Evolutionary conservation across 768 basidiomycete species (phyloP).

Genomic region (Trametes meyenii): DNA sequence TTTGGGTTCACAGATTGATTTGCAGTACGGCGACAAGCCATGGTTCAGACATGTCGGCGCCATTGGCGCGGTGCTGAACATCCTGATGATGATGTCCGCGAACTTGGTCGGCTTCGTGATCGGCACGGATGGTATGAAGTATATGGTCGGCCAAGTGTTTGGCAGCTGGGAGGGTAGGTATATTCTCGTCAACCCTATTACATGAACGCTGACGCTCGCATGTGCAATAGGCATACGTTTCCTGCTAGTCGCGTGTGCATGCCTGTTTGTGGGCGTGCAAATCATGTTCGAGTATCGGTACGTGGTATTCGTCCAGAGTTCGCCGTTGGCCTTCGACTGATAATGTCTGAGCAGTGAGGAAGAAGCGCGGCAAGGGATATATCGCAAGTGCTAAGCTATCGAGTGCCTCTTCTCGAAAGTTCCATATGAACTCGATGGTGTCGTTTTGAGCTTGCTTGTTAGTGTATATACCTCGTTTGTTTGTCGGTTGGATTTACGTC

Average conservation of each 20-base stretch:
- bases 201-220: background rate
- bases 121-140: conserved; percentile 76
- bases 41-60: conserved; percentile 93
- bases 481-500: too few species aligned
- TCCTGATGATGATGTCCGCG: conserved; percentile 87
- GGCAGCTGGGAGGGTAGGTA: conserved; percentile 64
- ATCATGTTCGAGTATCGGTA: conserved; percentile 97
- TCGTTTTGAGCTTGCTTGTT: too few species aligned
- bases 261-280: conserved; percentile 82
- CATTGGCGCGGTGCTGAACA: conserved; percentile 79
- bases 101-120: conserved; percentile 96
- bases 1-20: background rate
- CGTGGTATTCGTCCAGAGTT: conserved; percentile 28
- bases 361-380: conserved; percentile 35
- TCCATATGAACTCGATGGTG: too few species aligned
- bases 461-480: too few species aligned
- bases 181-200: conserved; percentile 13
- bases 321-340: too few species aligned
- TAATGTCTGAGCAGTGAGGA: conserved; percentile 32
- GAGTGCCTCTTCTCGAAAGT: too few species aligned
- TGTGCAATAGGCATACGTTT: conserved; percentile 61
- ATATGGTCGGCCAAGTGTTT: conserved; percentile 64
- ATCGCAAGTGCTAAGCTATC: conserved; percentile 27
- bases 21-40: conserved; percentile 60
- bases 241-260: conserved; percentile 56